A percentile compares a stretch with the other conserved stretches of the same genome.
These are phyloP conservation scores for Fusarium coffeatum DNA, from an alignment of 2,329 filamentous ascomycete species.

Conservation along the genomic window DNA sequence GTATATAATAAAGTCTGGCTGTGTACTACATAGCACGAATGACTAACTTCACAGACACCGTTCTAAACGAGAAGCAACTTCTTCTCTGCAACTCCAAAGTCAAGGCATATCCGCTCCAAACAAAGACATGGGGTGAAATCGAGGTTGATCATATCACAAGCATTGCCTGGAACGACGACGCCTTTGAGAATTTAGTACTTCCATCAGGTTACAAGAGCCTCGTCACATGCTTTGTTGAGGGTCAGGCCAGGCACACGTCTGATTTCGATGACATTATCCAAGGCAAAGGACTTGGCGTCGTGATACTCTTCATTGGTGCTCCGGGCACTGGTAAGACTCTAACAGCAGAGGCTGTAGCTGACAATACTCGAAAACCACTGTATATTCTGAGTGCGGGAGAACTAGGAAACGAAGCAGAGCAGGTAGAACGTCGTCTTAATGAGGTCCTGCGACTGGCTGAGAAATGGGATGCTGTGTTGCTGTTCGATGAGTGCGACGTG, in stretches of 20 bases:
- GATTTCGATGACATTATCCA: neutral
- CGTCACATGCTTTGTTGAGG: neutral
- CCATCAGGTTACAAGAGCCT: neutral
- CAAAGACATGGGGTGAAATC: neutral
- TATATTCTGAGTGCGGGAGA: conserved; percentile 23
- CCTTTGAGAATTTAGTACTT: neutral
- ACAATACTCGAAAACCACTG: neutral
- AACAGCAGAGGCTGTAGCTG: conserved; percentile 2
- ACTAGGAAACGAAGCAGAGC: neutral
- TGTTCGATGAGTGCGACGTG: conserved; percentile 2
- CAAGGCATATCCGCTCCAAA: neutral
- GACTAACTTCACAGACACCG: neutral
- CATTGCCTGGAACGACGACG: neutral
- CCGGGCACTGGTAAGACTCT: conserved; percentile 25
- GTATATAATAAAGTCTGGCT: neutral
- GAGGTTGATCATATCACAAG: neutral
- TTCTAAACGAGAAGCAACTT: neutral
- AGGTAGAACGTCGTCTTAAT: conserved; percentile 4
- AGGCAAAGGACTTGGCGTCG: conserved; percentile 10
- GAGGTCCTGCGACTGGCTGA: conserved; percentile 3
- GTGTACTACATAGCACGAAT: neutral
- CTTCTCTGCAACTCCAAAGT: neutral
- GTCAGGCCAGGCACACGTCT: neutral
- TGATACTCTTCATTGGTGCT: conserved; percentile 12
- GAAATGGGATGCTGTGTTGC: conserved; percentile 8